Evolutionary conservation across 1,139 yeast species (phyloP), one percentile per base, ranked within the genome.

Genomic region (Saccharomyces hybrid): DNA sequence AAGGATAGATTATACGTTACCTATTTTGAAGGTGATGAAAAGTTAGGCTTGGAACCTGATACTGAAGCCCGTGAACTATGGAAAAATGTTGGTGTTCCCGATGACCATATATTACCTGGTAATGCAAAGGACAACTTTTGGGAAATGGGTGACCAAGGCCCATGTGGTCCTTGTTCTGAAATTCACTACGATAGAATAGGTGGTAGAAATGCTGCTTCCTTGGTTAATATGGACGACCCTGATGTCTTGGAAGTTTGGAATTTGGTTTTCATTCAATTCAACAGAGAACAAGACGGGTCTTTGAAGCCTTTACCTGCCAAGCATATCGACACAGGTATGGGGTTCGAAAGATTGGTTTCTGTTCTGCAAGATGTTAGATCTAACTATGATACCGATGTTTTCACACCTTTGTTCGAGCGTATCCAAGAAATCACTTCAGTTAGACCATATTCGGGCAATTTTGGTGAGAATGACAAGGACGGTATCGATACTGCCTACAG

Each of bases 81-180:
- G 99, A 74, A 78, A 60, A 81, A 79, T 42, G 86, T 85, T 47
- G 99, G 99, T 62, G 96, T 93, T 56, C 80, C 84, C 32, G 96
- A 88, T 62, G 93, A 85, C 70, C 98, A 90, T 70, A 91, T 93
- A 63, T 76, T 93, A 62, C 96, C 97, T 26, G 99, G 99, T 56
- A 77, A 84, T 61, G 88, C 84, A 54, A 77, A 84, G 69, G 99
- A 93, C 71, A 93, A 93, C 76, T 93, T 93, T 73, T 93, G 99
- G 99, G 99, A 95, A 77, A 93, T 93, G 99, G 99, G 99, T 64
- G 99, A 95, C 69, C 98, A 91, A 76, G 99, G 99, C 61, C 99
- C 99, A 49, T 93, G 99, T 77, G 99, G 99, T 59, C 99, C 99
- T 51, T 95, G 99, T 76, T 88, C 96, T 20, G 99, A 93, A 73